Percentiles rank a stretch among this genome's conserved stretches.
phyloP scores from a whole-genome alignment of 2,329 filamentous ascomycete genomes.

The Calonectria pauciramosa region DNA sequence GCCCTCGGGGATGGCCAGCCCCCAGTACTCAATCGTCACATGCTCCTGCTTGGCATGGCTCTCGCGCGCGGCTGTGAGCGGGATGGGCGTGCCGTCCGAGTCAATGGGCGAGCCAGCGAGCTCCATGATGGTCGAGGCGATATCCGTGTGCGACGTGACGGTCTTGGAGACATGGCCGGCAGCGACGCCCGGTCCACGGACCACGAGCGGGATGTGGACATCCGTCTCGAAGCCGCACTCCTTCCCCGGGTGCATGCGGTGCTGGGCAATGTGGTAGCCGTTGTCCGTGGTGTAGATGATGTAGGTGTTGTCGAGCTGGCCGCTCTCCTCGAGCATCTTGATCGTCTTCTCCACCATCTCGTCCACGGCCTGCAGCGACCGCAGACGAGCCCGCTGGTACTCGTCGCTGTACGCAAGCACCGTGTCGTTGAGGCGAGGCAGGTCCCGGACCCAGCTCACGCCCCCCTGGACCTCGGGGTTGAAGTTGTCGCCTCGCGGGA shows the following conservation, averaged over 20 bases:
- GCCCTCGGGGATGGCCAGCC: conserved; percentile 51
- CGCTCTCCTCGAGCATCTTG: conserved; percentile 45
- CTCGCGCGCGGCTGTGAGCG: conserved; percentile 42
- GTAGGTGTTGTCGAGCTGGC: conserved; percentile 58
- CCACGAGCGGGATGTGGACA: conserved; percentile 64
- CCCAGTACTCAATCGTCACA: conserved; percentile 68
- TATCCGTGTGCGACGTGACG: conserved; percentile 66
- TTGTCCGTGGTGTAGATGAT: conserved; percentile 67
- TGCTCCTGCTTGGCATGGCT: conserved; percentile 56
- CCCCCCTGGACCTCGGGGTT: conserved; percentile 65
- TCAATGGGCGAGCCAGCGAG: conserved; percentile 51
- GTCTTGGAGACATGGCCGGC: conserved; percentile 52
- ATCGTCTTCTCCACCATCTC: conserved; percentile 58
- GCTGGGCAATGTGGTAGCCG: conserved; percentile 67
- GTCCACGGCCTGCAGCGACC: conserved; percentile 59
- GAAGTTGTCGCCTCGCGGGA: conserved; percentile 75
- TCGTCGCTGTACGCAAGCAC: conserved; percentile 52
- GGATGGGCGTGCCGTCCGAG: conserved; percentile 66
- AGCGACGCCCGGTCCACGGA: conserved; percentile 63
- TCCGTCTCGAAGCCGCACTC: conserved; percentile 66
- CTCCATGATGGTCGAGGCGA: conserved; percentile 67
- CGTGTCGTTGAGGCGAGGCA: conserved; percentile 50
- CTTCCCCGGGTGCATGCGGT: conserved; percentile 66
- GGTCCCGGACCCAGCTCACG: conserved; percentile 58
- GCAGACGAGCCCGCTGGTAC: conserved; percentile 57